These are phyloP conservation scores for Laburnicola sp. DNA, from an alignment of 2,329 filamentous ascomycete genomes.

Conservation along the genomic window DNA sequence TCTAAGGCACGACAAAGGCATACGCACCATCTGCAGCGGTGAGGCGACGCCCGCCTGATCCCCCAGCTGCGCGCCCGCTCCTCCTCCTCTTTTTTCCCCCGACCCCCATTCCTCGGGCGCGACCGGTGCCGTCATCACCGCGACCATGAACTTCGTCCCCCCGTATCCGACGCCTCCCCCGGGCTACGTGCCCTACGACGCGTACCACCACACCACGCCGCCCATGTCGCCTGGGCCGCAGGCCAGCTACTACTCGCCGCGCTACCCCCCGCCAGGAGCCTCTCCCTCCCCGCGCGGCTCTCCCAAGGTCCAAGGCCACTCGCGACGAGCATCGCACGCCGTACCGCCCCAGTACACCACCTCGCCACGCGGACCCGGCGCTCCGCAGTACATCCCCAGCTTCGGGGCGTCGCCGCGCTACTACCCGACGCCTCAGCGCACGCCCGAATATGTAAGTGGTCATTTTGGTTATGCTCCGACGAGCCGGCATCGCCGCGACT, in stretches of 20 bases:
- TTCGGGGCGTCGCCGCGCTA: slow-evolving; percentile 41
- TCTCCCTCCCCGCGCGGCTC: slow-evolving; percentile 53
- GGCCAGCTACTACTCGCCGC: slow-evolving; percentile 56
- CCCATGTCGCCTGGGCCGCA: slow-evolving; percentile 52
- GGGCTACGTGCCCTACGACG: slow-evolving; percentile 43
- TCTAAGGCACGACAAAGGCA: slow-evolving; percentile 26
- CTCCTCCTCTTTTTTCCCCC: slow-evolving; percentile 9
- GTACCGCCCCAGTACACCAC: slow-evolving; percentile 51
- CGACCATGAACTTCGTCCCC: slow-evolving; percentile 38
- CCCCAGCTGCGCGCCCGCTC: slow-evolving; percentile 17
- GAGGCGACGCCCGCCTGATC: slow-evolving; percentile 40
- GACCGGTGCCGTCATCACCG: slow-evolving; percentile 13
- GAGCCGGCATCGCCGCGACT: slow-evolving; percentile 45
- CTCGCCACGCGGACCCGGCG: slow-evolving; percentile 36
- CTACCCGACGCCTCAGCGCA: slow-evolving; percentile 57
- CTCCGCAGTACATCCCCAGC: slow-evolving; percentile 50
- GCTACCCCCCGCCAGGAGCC: slow-evolving; percentile 53
- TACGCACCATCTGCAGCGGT: slow-evolving; percentile 38
- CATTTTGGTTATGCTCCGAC: slow-evolving; percentile 54
- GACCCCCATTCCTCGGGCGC: slow-evolving; percentile 7
- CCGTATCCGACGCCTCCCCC: slow-evolving; percentile 43
- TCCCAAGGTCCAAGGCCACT: slow-evolving; percentile 54
- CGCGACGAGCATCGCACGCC: slow-evolving; percentile 60
- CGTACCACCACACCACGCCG: slow-evolving; percentile 34
- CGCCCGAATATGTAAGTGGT: slow-evolving; percentile 67